Evolutionary conservation across 768 basidiomycete genomes (phyloP), one percentile per base, ranked within the genome.

Genomic region (Galerina sulciceps): DNA sequence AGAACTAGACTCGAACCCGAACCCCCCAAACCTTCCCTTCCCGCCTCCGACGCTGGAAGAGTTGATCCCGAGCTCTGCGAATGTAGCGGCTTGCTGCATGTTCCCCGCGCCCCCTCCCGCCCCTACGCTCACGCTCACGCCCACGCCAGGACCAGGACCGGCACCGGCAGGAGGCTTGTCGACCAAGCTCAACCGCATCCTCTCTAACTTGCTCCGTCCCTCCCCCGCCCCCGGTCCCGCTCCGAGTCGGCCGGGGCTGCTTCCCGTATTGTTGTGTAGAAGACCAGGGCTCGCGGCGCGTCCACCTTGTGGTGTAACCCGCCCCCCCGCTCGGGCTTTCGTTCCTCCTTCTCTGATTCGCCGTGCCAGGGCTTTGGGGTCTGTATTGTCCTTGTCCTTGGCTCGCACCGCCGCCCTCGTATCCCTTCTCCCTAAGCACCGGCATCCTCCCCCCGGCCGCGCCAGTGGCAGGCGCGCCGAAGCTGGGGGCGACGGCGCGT

Each of bases 131-230:
- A 8, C 26, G 26, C 8, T 31, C 2, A 8, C 26, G 26, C 8
- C 8, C 26, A 8, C 0, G 26, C 0, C 8, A 4, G 26, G 8
- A n/a, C n/a, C n/a, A n/a, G n/a, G n/a, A n/a, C n/a, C n/a, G n/a
- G n/a, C n/a, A 50, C 14, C n/a, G n/a, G n/a, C n/a, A n/a, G n/a
- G n/a, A n/a, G 38, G 20, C 4, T 38, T 8, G 51, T 68, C 62
- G 23, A 63, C 64, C 23, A 67, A 46, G 26, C 66, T 65, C 51
- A 65, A 50, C 40, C 65, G 53, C 65, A 65, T 65, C 26, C 64
- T 41, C 43, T 60, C 67, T 17, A 66, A 48, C 43, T 58, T 59
- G 14, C 58, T 53, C 42, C 65, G 56, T 34, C 60, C 65, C 36
- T 62, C 62, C 41, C 42, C 42, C 9, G 40, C 43, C 15, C 31